Base-by-base conservation (phyloP, 2,329 filamentous ascomycete genomes). In the Emydomyces testavorans region DNA sequence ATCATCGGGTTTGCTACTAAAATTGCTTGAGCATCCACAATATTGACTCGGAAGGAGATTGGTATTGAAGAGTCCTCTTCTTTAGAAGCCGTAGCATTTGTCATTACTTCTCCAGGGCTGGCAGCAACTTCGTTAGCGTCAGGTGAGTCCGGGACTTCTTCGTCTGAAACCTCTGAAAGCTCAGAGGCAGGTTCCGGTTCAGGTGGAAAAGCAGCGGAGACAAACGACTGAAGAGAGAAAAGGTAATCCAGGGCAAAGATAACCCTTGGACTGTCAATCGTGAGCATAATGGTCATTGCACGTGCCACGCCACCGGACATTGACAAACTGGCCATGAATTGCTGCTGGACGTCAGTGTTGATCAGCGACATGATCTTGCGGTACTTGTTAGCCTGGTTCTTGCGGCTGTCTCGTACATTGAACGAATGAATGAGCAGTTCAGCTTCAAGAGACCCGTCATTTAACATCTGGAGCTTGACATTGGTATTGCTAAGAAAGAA, bases 161-260 rank as follows among this genome's bases (percentile, higher is more conserved):
- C 64, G n/a, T 50, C 50, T 49, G 29, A 56, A 35, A 28, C 37
- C 36, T 67, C 63, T 11, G 64, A 62, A n/a, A 55, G 39, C 2
- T 58, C 60, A 21, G 65, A 58, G 13, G 56, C 57, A 13, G 53
- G 55, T 7, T 62, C 62, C 46, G 82, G 79, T 3, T 74, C 67
- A 0, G 76, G 65, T 13, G 75, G 69, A 46, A 82, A 71, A 6
- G 85, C 85, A 26, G 80, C 76, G 35, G 81, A 79, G n/a, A 85
- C 72, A 57, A 94, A 98, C 36, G 78, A 77, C 55, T 94, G 85
- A 32, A 98, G 73, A 1, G 88, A 85, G 57, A 95, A 94, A 2
- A 98, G 70, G 62, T 99, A 96, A 63, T 99, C 92, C 24, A 99
- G 71, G 0, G 93, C 90, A 62, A 99, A 85, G 50, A 99, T 96